Base-by-base conservation (phyloP, 257 asterid genomes). In the Cynanchum wilfordii region DNA sequence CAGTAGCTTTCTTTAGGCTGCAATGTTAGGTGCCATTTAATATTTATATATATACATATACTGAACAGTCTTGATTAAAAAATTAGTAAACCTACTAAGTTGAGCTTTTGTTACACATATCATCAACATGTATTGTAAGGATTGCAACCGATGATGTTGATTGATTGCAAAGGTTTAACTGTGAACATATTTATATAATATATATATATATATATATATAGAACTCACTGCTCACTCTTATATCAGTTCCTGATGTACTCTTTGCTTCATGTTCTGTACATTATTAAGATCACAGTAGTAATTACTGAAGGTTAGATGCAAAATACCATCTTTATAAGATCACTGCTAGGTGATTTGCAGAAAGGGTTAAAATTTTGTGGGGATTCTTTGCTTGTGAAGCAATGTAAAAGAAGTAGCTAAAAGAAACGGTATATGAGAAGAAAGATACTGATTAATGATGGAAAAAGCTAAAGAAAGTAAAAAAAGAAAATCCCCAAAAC, bases 381-480 rank as follows among this genome's bases (percentile, higher is more conserved):
- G 36, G 73, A 76, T 76, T 68, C 83, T 75, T 72, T 73, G 80
- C 83, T 72, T 79, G 75, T 52, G 75, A 71, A 68, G 80, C 78
- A 58, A 75, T 60, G 52, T 44, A 15, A 76, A 65, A 47, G 57
- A 70, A 45, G 44, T 36, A n/a, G 66, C 3, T 36, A 36, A 70
- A 70, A 74, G 70, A 62, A 30, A 33, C 27, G 29, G 77, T 50
- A 52, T 54, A 62, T 40, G 62, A n/a, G 3, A 27, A 27, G 42
- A 45, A 2, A 11, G 57, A 55, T 40, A 69, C 38, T 20, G 63
- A 73, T 44, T n/a, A n/a, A n/a, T 17, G 29, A 12, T 59, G 67
- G 40, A 36, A 36, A 65, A 56, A 77, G 49, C 52, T 33, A 50
- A 59, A 70, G 42, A n/a, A n/a, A n/a, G n/a, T n/a, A n/a, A 29